Base-by-base conservation (phyloP, 148 eudicot genomes). In the Heliosperma pusillum region DNA sequence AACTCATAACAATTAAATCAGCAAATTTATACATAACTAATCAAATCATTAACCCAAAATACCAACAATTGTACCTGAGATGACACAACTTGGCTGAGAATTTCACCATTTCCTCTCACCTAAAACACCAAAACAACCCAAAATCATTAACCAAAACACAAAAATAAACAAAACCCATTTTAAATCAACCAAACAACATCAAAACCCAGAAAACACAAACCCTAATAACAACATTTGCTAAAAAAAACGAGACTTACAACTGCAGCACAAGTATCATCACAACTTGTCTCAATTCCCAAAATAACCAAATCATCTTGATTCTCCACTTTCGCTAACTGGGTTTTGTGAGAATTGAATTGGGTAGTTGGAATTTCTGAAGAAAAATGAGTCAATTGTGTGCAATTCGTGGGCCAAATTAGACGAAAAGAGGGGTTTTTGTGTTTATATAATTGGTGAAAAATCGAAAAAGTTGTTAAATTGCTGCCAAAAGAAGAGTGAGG, bases 61-160 rank as follows among this genome's bases (percentile, higher is more conserved):
- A 8, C n/a, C n/a, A n/a, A 3, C 67, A 72, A 45, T 29, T 44
- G 30, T 87, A 94, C 98, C 98, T 93, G 97, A 72, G 97, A 89
- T 68, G 93, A 86, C 76, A 92, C 92, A 64, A 95, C 96, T 85
- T 95, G 97, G 87, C 98, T 95, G 59, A 95, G 91, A 79, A 95
- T 90, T 73, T 92, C 96, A 66, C 98, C 97, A 83, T 90, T 83
- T 74, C 97, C 78, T 74, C 90, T 79, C 68, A 94, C 98, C 98
- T 94, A 73, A 70, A 79, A 75, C 2, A 1, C 60, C 30, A 70
- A 33, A 65, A 29, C 19, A 65, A 40, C 2, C 25, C 26, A 44
- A 52, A 30, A 74, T 22, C 15, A 64, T 47, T 13, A 57, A 71
- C 42, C 30, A 72, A 67, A 60, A 25, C 72, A 66, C 52, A 60